phyloP scores from a whole-genome alignment of 495 filamentous ascomycete species.

The Penicillium salamii region DNA sequence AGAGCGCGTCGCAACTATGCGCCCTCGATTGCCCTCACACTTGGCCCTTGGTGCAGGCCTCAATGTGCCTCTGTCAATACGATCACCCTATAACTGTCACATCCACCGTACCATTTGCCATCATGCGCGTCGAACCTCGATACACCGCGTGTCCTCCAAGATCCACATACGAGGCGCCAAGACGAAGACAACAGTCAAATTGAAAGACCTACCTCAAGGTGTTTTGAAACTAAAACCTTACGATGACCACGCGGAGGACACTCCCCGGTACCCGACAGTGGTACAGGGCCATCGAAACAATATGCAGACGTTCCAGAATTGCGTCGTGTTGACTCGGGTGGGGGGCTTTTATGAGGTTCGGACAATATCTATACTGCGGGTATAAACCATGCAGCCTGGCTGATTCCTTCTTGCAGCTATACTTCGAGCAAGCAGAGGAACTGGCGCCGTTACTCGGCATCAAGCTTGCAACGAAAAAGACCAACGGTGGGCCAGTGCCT shows the following conservation, averaged over 20 bases:
- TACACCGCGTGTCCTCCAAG: constrained; percentile 15
- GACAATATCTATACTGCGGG: not conserved
- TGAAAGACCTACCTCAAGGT: constrained; percentile 67
- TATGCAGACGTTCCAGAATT: constrained; percentile 86
- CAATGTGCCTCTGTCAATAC: not conserved
- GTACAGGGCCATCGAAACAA: constrained; percentile 86
- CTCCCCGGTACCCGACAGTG: constrained; percentile 76
- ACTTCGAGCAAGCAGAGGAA: constrained; percentile 90
- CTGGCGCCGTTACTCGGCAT: constrained; percentile 81
- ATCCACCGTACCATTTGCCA: constrained; percentile 33
- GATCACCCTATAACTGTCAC: constrained; percentile 14
- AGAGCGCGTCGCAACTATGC: constrained; percentile 20
- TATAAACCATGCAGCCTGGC: not conserved
- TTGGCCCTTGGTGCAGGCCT: constrained; percentile 4
- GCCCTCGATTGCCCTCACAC: constrained; percentile 14
- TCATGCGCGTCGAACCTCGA: constrained; percentile 27
- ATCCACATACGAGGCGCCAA: constrained; percentile 37
- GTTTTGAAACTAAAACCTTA: constrained; percentile 46
- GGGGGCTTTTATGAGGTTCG: constrained; percentile 88
- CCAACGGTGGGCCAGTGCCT: constrained; percentile 66
- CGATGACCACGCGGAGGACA: constrained; percentile 44
- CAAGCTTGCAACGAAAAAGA: constrained; percentile 81
- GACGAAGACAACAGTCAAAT: constrained; percentile 52
- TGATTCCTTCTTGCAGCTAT: constrained; percentile 51
- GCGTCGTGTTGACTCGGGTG: constrained; percentile 84